Evolutionary conservation across 495 filamentous ascomycete species (phyloP).

Genomic region (Astrothelium macrocarpum): DNA sequence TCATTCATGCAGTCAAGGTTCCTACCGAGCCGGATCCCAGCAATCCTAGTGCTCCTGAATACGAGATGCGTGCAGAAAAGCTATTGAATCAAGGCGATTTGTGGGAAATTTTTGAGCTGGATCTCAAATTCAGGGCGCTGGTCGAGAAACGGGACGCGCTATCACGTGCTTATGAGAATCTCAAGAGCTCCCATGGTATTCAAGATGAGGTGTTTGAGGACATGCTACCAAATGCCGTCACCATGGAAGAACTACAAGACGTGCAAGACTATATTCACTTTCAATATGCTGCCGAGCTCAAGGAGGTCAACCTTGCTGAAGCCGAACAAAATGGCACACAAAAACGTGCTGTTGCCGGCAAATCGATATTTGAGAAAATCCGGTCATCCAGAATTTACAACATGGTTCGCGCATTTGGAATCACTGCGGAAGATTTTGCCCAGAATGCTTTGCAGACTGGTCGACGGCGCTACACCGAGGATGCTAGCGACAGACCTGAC

Average conservation of each 20-base stretch:
- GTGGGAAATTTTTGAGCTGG: constrained; percentile 88
- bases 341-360: constrained; percentile 68
- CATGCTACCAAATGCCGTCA: constrained; percentile 61
- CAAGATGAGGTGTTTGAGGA: constrained; percentile 64
- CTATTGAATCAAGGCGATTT: constrained; percentile 85
- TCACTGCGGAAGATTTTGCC: constrained; percentile 78
- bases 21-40: constrained; percentile 40
- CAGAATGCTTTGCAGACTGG: constrained; percentile 64
- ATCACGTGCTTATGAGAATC: constrained; percentile 61
- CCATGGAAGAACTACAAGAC: constrained; percentile 91
- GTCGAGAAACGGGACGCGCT: constrained; percentile 80
- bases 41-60: constrained; percentile 59
- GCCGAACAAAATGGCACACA: constrained; percentile 49
- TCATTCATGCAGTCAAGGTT: constrained; percentile 81
- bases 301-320: constrained; percentile 50
- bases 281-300: constrained; percentile 74
- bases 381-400: constrained; percentile 68
- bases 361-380: constrained; percentile 69
- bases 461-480: constrained; percentile 71
- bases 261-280: constrained; percentile 95
- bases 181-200: constrained; percentile 48
- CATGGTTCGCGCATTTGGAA: constrained; percentile 81
- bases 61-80: constrained; percentile 71
- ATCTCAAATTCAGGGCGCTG: constrained; percentile 85
- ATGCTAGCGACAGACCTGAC: constrained; percentile 62